phyloP scores from a whole-genome alignment of 2,329 filamentous ascomycete genomes.

The Xylariaceae sp. region DNA sequence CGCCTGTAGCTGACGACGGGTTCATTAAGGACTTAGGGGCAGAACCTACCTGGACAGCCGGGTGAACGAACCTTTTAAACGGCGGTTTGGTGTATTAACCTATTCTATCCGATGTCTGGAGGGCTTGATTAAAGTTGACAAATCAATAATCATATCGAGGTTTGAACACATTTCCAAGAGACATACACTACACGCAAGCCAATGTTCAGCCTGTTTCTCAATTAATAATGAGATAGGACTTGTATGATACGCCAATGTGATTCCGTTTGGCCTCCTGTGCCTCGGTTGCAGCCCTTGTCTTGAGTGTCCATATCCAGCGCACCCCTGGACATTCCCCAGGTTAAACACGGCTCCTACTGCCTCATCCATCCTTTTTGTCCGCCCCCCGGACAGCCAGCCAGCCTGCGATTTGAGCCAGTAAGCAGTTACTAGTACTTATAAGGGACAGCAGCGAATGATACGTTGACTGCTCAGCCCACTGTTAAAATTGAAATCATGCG shows the following conservation, averaged over 20 bases:
- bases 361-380: background rate
- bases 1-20: too few species aligned
- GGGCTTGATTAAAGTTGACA: background rate
- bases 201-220: slow-evolving; percentile 5
- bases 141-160: slow-evolving; percentile 2
- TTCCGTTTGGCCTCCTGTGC: slow-evolving; percentile 2
- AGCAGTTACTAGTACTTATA: too few species aligned
- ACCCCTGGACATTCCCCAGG: slow-evolving; percentile 26
- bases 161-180: slow-evolving; percentile 1
- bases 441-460: slow-evolving; percentile 13
- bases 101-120: too few species aligned
- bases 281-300: slow-evolving; percentile 12
- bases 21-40: too few species aligned
- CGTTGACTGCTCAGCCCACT: slow-evolving; percentile 4
- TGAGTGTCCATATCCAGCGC: background rate
- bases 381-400: slow-evolving; percentile 2
- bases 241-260: slow-evolving; percentile 5
- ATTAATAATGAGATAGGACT: background rate
- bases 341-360: background rate
- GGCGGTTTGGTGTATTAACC: too few species aligned
- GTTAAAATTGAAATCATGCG: slow-evolving; percentile 16
- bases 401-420: slow-evolving; percentile 14
- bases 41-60: too few species aligned
- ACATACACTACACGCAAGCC: slow-evolving; percentile 1
- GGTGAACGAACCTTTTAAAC: too few species aligned